A percentile compares a stretch with the other conserved stretches of the same genome.
Evolutionary conservation across 106 monocot species (phyloP).

Genomic region (Cymbidium sinense): DNA sequence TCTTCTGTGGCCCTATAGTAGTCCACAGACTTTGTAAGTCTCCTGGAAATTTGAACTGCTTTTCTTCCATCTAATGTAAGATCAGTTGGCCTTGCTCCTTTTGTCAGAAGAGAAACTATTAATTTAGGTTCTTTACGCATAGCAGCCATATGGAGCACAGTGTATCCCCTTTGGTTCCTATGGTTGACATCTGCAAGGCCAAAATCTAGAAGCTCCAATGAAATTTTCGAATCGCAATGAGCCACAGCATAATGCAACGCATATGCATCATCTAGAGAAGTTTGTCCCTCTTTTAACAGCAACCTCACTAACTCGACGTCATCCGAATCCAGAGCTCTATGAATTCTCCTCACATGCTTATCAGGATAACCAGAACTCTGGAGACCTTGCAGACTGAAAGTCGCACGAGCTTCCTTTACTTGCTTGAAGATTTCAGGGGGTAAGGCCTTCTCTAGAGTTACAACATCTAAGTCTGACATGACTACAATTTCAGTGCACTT

Average conservation of each 20-base stretch:
- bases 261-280: slow-evolving; percentile 66
- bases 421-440: slow-evolving; percentile 42
- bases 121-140: slow-evolving; percentile 73
- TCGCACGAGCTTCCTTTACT: slow-evolving; percentile 23
- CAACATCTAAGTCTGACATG: slow-evolving; percentile 44
- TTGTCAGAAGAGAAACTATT: slow-evolving; percentile 63
- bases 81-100: slow-evolving; percentile 62
- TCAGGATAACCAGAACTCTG: slow-evolving; percentile 17
- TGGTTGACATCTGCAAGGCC: slow-evolving; percentile 69
- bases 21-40: slow-evolving; percentile 53
- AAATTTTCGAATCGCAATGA: slow-evolving; percentile 62
- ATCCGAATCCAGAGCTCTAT: slow-evolving; percentile 70
- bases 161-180: slow-evolving; percentile 57
- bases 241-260: slow-evolving; percentile 84
- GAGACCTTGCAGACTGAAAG: slow-evolving; percentile 6
- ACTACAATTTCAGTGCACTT: slow-evolving; percentile 46
- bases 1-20: slow-evolving; percentile 34
- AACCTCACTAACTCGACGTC: slow-evolving; percentile 75
- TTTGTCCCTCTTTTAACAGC: slow-evolving; percentile 57
- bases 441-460: slow-evolving; percentile 62
- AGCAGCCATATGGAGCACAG: slow-evolving; percentile 75
- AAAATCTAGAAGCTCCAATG: slow-evolving; percentile 56
- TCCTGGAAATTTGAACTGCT: slow-evolving; percentile 67
- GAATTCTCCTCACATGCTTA: slow-evolving; percentile 50
- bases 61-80: slow-evolving; percentile 55